Evolutionary conservation across 176 grass and related monocot genomes (phyloP), one percentile per base, ranked within the genome.

Genomic region (Zoysia pacifica): DNA sequence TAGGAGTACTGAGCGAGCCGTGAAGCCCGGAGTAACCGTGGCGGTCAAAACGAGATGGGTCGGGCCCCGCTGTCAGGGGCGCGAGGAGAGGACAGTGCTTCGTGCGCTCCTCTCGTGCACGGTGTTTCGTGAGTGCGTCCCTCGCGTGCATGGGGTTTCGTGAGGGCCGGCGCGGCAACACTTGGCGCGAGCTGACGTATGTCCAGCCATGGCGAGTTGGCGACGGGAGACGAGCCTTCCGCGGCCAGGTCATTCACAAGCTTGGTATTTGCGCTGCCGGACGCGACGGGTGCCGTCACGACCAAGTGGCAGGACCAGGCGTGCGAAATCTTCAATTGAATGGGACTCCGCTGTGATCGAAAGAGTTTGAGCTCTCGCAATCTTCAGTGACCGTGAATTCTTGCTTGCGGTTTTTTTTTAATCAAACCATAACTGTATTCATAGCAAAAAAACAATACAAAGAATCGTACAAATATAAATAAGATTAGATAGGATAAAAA

Each of bases 81-180:
- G 20, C 11, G 50, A n/a, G 35, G 51, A 40, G 36, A 55, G 11
- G 52, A 54, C 3, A n/a, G 6, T 40, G 16, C 15, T 3, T 28
- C 0, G 35, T 3, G 37, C 28, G 28, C 28, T 28, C 28, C 28
- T 28, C 28, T 28, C 28, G 28, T 28, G 28, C 28, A 28, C 28
- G 28, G 28, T 40, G 18, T 20, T 47, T 28, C 69, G 73, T 11
- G 15, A 15, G 48, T 40, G 60, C 40, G 51, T 28, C n/a, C 7
- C 59, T 62, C 59, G 44, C 12, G 6, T 61, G 65, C 77, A 43
- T 74, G 73, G 71, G 66, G 35, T 82, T 52, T 38, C 18, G 56
- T 64, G 85, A 4, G 70, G 1, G 70, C 1, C 15, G 20, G 54
- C 65, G 45, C 74, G 3, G 41, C 10, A 69, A 79, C 86, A 68